Evolutionary conservation across 805 yeast species (phyloP), one percentile per base, ranked within the genome.

Genomic region (Cyberlindnera misumaiensis): DNA sequence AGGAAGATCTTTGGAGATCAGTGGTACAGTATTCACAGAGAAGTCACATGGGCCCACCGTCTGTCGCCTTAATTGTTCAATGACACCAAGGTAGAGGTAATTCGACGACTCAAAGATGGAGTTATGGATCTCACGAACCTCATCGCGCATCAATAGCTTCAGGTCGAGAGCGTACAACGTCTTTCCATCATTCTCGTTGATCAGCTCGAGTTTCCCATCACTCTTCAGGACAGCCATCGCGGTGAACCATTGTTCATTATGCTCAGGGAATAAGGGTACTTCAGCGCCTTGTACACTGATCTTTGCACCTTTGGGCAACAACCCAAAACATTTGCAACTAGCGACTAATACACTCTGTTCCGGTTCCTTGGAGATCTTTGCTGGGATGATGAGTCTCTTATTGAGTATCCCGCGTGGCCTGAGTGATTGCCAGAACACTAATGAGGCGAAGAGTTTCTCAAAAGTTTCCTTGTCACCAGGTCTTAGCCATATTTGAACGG

Each of bases 171-270:
- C 67, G 55, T 76, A 80, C 3, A 82, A 52, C 11, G 73, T 49
- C 2, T 77, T 63, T 1, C 88, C 86, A 59, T 82, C 88, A 37
- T 67, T 66, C 53, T 80, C 86, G 27, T 74, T 62, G 13, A 80
- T 60, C 34, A 83, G 57, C 45, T 82, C 76, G 25, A 83, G 59
- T 4, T 63, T 52, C 4, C 93, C 93, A 49, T 77, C 68, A 1
- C 82, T 72, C 52, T 74, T 75, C 30, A 83, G 53, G 13, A 77
- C 80, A 0, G 84, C 88, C 80, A 78, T 80, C 1, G 83, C 75
- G 37, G 67, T 70, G 52, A 81, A 81, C 90, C 90, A 83, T 4
- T 78, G 78, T 51, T 77, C 84, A 16, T 61, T 55, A 0, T 32
- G 36, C 20, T 41, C 52, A n/a, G 46, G 35, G 32, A 39, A 49